Evolutionary conservation across 2,329 filamentous ascomycete genomes (phyloP).

Genomic region (Xylariales sp.): DNA sequence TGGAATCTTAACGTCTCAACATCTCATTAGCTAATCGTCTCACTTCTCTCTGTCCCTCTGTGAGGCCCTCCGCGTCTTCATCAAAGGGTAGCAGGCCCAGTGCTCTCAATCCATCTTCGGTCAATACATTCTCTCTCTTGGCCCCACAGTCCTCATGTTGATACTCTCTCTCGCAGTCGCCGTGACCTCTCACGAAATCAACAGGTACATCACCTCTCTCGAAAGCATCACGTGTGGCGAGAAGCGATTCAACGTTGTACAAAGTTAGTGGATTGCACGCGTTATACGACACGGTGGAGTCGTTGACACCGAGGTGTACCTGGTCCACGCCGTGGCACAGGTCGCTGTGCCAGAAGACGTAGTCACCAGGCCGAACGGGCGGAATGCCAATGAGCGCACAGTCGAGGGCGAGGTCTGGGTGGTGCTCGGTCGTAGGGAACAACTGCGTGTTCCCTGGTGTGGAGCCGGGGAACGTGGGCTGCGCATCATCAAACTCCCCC

Average conservation of each 20-base stretch:
- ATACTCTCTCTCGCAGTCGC: too few relatives aligned
- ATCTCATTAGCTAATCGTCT: too few relatives aligned
- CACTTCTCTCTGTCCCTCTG: too few relatives aligned
- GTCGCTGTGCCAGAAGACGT: constrained; percentile 64
- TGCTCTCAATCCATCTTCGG: too few relatives aligned
- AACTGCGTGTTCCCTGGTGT: constrained; percentile 14
- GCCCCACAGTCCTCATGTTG: too few relatives aligned
- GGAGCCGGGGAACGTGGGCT: constrained; percentile 15
- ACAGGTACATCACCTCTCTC: too few relatives aligned
- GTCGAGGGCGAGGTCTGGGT: constrained; percentile 56
- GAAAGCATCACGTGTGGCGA: background rate
- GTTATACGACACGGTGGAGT: constrained; percentile 18
- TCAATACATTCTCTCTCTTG: too few relatives aligned
- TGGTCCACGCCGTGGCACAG: constrained; percentile 13
- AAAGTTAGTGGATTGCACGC: background rate
- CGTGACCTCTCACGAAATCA: too few relatives aligned
- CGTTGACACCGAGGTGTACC: constrained; percentile 11
- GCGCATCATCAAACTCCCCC: constrained; percentile 15
- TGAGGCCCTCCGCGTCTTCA: too few relatives aligned
- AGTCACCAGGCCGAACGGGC: constrained; percentile 58
- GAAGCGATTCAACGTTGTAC: background rate
- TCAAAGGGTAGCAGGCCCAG: too few relatives aligned
- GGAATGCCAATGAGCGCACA: constrained; percentile 60
- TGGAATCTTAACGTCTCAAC: too few relatives aligned
- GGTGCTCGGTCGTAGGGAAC: constrained; percentile 35